These are phyloP conservation scores for Litsea cubeba DNA, from an alignment of 164 flowering plant genomes.

Conservation along the genomic window DNA sequence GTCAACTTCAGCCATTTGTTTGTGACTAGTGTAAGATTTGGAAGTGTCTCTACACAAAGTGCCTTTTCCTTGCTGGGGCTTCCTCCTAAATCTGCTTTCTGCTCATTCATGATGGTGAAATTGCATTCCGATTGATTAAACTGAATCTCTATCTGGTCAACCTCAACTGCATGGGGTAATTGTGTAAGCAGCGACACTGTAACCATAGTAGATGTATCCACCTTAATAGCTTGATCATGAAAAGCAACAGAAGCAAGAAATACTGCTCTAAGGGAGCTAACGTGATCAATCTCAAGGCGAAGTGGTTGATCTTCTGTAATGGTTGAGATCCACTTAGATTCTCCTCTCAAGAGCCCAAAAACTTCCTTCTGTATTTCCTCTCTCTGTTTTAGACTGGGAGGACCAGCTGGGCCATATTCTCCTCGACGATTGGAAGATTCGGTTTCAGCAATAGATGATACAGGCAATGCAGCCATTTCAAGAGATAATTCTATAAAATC, in stretches of 20 bases:
- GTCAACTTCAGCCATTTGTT: slow-evolving; percentile 89
- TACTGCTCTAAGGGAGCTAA: slow-evolving; percentile 83
- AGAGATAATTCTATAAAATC: slow-evolving; percentile 87
- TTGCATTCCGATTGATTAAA: slow-evolving; percentile 87
- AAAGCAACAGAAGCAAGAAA: slow-evolving; percentile 91
- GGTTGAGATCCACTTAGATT: slow-evolving; percentile 22
- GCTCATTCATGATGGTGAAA: slow-evolving; percentile 52
- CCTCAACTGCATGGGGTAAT: slow-evolving; percentile 63
- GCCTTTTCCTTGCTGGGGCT: slow-evolving; percentile 23
- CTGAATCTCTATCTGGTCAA: slow-evolving; percentile 80
- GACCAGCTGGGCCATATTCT: slow-evolving; percentile 75
- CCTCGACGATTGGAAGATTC: slow-evolving; percentile 25
- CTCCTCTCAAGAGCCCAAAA: slow-evolving; percentile 51
- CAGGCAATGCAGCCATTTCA: slow-evolving; percentile 96
- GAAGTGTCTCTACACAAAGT: slow-evolving; percentile 48
- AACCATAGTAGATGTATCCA: slow-evolving; percentile 51
- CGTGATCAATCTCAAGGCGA: slow-evolving; percentile 86
- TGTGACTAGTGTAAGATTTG: slow-evolving; percentile 41
- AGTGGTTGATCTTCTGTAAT: slow-evolving; percentile 48
- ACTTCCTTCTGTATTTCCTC: slow-evolving; percentile 68
- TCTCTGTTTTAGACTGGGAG: slow-evolving; percentile 52
- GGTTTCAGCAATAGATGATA: slow-evolving; percentile 27
- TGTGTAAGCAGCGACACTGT: slow-evolving; percentile 85
- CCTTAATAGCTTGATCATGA: slow-evolving; percentile 85
- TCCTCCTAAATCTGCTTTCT: slow-evolving; percentile 19